A percentile compares a stretch with the other conserved stretches of the same genome.
phyloP scores from a whole-genome alignment of 257 asterid genomes.

The Rhazya stricta region DNA sequence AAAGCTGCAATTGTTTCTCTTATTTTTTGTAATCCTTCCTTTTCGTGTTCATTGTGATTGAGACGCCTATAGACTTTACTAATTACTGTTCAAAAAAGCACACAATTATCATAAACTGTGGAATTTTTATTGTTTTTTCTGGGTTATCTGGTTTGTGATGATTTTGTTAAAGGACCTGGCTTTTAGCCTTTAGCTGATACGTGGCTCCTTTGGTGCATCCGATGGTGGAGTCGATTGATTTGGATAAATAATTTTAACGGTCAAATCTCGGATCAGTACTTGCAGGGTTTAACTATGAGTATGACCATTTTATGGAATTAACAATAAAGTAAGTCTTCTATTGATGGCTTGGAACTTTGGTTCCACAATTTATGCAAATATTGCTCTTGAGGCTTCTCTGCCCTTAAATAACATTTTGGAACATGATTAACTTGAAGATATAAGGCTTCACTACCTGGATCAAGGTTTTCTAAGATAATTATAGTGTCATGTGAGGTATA shows the following conservation, averaged over 20 bases:
- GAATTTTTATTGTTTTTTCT: not conserved
- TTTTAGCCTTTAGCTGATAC: not conserved
- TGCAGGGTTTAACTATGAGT: not conserved
- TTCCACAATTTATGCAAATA: not conserved
- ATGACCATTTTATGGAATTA: not conserved
- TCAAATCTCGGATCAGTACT: not conserved
- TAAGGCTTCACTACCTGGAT: not conserved
- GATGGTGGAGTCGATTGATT: not conserved
- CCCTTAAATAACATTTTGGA: no score
- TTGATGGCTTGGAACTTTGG: not conserved
- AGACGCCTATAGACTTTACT: not conserved
- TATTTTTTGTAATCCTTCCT: no score
- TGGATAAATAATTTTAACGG: not conserved
- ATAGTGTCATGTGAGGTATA: not conserved
- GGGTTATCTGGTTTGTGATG: not conserved
- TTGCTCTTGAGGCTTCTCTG: no score
- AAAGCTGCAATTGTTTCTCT: no score
- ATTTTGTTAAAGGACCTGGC: not conserved
- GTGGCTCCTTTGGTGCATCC: not conserved
- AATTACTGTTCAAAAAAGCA: not conserved
- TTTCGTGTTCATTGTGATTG: no score
- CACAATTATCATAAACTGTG: not conserved
- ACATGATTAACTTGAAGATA: not conserved
- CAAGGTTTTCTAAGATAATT: not conserved
- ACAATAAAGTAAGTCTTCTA: not conserved